phyloP scores from a whole-genome alignment of 352 stramenopile genomes.

The Phytophthora meadii region DNA sequence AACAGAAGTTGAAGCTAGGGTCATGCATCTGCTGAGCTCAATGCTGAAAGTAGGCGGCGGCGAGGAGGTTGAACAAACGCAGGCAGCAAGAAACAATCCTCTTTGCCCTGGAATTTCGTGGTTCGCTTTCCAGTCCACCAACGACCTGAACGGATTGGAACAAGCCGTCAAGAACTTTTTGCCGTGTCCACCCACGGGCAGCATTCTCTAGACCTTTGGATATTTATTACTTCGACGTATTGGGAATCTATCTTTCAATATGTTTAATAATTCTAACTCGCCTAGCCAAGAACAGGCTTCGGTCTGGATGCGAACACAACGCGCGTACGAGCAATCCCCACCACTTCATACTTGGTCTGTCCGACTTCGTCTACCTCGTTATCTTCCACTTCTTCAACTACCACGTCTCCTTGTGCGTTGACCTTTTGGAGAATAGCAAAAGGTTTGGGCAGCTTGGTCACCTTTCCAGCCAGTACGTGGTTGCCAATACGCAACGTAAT shows the following conservation, averaged over 20 bases:
- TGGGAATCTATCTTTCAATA: no score
- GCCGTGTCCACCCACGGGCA: background rate
- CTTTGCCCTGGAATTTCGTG: conserved; percentile 22
- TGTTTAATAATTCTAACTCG: no score
- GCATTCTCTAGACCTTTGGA: no score
- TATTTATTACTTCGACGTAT: no score
- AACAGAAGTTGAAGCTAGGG: conserved; percentile 13
- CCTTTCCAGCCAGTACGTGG: conserved; percentile 80
- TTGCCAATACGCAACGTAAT: conserved; percentile 86
- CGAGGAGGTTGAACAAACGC: background rate
- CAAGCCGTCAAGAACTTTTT: conserved; percentile 31
- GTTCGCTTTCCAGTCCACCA: conserved; percentile 36
- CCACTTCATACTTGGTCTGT: conserved; percentile 67
- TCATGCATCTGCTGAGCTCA: conserved; percentile 13
- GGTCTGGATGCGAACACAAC: conserved; percentile 79
- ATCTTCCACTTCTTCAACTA: conserved; percentile 5
- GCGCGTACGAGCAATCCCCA: conserved; percentile 82
- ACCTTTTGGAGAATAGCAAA: conserved; percentile 82
- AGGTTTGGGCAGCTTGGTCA: conserved; percentile 70
- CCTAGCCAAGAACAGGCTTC: conserved; percentile 71
- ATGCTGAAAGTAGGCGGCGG: conserved; percentile 11
- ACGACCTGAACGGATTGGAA: conserved; percentile 33
- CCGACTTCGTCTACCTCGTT: background rate
- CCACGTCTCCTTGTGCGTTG: background rate
- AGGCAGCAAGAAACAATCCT: background rate